Evolutionary conservation across 371 early-diverging fungal genomes (phyloP).

Genomic region (Fennellomyces sp.): DNA sequence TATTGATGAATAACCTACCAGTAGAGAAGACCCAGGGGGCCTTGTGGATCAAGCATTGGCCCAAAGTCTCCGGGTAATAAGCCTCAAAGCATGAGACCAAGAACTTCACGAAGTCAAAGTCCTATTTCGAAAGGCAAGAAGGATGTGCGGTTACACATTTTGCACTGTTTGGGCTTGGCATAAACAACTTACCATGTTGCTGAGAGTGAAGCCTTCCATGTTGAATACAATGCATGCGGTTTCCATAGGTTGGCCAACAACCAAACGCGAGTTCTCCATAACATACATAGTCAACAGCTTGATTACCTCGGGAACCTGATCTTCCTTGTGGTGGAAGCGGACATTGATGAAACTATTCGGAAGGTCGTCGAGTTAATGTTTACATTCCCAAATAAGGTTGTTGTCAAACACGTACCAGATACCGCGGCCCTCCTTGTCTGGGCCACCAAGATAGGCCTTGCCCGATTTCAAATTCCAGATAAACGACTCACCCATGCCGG

Average conservation of each 20-base stretch:
- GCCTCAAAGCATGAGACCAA: conserved; percentile 80
- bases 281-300: conserved; percentile 71
- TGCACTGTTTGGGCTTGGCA: background rate
- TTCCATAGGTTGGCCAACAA: conserved; percentile 76
- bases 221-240: conserved; percentile 86
- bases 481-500: conserved; percentile 40
- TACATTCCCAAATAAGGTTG: too few relatives aligned
- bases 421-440: conserved; percentile 50
- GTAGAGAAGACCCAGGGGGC: conserved; percentile 87
- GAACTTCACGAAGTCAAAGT: conserved; percentile 80
- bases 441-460: conserved; percentile 53
- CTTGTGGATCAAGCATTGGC: conserved; percentile 76
- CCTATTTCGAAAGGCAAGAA: conserved; percentile 33
- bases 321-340: conserved; percentile 58
- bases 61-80: conserved; percentile 91
- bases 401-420: conserved; percentile 59
- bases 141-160: background rate
- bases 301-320: conserved; percentile 59
- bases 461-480: conserved; percentile 44
- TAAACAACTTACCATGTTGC: conserved; percentile 67
- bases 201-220: conserved; percentile 75
- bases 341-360: conserved; percentile 66
- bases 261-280: conserved; percentile 83
- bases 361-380: too few relatives aligned
- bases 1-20: conserved; percentile 39